Conservation (phyloP, 495 filamentous ascomycete species). For the Aspergillus funiculosus region DNA sequence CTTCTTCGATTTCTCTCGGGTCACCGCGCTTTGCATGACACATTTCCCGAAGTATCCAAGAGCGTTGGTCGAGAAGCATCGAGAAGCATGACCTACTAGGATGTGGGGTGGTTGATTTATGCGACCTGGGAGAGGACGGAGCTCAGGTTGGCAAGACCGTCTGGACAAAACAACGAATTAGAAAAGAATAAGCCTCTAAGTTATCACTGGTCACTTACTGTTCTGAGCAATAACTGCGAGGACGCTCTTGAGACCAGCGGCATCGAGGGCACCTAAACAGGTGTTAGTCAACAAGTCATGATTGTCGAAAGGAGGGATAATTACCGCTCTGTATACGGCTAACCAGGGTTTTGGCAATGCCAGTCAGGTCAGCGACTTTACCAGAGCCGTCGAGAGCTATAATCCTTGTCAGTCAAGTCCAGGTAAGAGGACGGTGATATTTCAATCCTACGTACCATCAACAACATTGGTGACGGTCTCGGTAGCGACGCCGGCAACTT, state of each 20-base stretch:
- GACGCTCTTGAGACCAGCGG: conserved; percentile 13
- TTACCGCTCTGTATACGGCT: conserved; percentile 14
- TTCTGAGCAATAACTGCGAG: conserved; percentile 8
- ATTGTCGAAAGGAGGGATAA: background rate
- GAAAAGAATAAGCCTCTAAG: background rate
- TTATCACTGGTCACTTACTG: conserved; percentile 3
- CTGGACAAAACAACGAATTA: background rate
- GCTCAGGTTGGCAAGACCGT: conserved; percentile 9
- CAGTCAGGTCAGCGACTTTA: conserved; percentile 6
- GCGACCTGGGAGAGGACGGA: conserved; percentile 1
- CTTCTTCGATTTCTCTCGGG: conserved; percentile 1
- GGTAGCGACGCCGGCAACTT: conserved; percentile 6
- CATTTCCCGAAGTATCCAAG: background rate
- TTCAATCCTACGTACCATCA: conserved; percentile 2
- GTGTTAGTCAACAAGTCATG: background rate
- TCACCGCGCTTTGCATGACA: conserved; percentile 1
- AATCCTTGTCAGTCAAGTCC: conserved; percentile 1
- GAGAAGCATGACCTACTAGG: background rate
- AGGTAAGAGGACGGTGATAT: background rate
- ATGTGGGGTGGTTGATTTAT: background rate
- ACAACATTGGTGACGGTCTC: conserved; percentile 7
- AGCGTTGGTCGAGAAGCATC: background rate
- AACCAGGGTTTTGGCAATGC: conserved; percentile 10
- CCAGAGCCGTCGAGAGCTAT: conserved; percentile 9
- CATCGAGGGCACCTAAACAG: conserved; percentile 5